Evolutionary conservation across 306 rosid genomes (phyloP).

Genomic region (Prunus fruticosa): DNA sequence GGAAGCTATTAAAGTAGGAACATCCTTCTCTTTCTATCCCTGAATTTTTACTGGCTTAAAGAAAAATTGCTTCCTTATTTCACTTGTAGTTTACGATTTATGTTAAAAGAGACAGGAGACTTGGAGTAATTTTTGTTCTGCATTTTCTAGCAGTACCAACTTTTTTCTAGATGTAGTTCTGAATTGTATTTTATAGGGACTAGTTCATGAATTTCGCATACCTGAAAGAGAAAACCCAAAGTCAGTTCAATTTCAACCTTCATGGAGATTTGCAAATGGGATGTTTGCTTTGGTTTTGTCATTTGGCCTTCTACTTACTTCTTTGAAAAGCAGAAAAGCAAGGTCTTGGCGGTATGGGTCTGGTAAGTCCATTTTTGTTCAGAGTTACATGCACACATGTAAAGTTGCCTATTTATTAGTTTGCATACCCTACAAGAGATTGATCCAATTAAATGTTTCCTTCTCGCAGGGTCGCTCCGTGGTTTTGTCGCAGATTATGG

Average conservation of each 20-base stretch:
- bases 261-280: conserved; percentile 89
- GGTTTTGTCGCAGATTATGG: conserved; percentile 82
- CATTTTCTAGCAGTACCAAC: neutral
- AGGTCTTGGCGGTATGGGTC: conserved; percentile 78
- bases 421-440: neutral
- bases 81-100: neutral
- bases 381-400: neutral
- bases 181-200: conserved; percentile 52
- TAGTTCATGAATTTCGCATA: conserved; percentile 51
- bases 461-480: conserved; percentile 53
- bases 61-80: conserved; percentile 13
- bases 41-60: neutral
- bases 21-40: conserved; percentile 10
- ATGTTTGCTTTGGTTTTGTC: conserved; percentile 79
- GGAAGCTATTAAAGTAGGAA: conserved; percentile 65
- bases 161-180: neutral
- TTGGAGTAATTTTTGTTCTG: neutral
- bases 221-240: conserved; percentile 58
- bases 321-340: conserved; percentile 72
- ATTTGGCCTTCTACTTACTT: conserved; percentile 71
- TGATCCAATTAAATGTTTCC: neutral
- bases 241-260: conserved; percentile 55
- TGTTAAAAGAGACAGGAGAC: neutral
- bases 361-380: conserved; percentile 37
- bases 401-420: neutral